Percentiles rank a stretch among this genome's conserved stretches.
Evolutionary conservation across 2,329 filamentous ascomycete species (phyloP).

Genomic region (Alternaria sp.): DNA sequence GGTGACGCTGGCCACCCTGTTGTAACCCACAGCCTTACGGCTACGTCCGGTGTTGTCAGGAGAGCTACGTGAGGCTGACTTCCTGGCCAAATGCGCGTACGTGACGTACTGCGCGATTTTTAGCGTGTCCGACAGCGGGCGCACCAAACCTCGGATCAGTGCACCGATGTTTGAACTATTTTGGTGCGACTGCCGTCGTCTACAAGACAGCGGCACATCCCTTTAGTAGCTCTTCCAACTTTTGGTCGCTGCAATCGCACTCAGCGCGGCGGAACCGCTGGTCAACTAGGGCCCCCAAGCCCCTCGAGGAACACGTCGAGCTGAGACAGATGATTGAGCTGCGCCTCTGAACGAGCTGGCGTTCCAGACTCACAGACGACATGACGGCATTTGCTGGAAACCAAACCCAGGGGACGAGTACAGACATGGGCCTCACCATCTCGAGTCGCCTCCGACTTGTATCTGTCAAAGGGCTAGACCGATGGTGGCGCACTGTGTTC

Average conservation of each 20-base stretch:
- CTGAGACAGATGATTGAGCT: not conserved
- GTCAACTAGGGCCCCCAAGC: not conserved
- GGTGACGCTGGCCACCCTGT: not conserved
- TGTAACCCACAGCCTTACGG: constrained; percentile 6
- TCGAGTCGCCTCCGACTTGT: not conserved
- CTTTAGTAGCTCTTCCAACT: not conserved
- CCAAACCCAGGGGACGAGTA: not conserved
- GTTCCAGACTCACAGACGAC: not conserved
- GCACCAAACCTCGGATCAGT: not conserved
- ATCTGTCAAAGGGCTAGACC: not conserved
- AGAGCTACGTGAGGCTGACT: constrained; percentile 1
- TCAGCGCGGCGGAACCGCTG: not conserved
- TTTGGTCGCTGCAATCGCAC: not conserved
- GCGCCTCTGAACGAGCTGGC: not conserved
- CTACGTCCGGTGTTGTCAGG: not conserved
- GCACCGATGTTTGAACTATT: not conserved
- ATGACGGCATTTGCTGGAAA: not conserved
- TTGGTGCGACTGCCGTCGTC: not conserved
- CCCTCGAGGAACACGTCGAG: not conserved
- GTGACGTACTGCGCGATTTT: constrained; percentile 5
- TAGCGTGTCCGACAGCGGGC: constrained; percentile 5
- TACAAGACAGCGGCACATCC: constrained; percentile 2
- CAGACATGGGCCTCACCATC: not conserved
- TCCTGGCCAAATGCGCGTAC: not conserved
- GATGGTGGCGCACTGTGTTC: not conserved